These are phyloP conservation scores for Mycena vulgaris DNA, from an alignment of 768 basidiomycete species.

Conservation along the genomic window DNA sequence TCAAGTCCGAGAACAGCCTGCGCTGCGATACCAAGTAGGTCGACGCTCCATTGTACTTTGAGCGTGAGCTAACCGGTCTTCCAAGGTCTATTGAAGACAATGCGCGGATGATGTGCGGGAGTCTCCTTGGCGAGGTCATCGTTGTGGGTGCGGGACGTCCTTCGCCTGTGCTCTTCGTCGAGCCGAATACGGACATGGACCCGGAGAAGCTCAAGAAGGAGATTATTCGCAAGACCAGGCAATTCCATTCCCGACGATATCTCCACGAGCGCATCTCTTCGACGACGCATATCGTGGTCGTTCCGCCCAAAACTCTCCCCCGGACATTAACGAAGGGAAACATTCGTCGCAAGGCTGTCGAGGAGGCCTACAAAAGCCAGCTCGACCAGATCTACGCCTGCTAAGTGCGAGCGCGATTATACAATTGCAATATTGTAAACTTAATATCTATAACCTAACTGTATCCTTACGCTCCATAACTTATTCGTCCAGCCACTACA, in stretches of 20 bases:
- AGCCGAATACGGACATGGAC: conserved; percentile 58
- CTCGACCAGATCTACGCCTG: conserved; percentile 60
- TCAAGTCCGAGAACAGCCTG: conserved; percentile 77
- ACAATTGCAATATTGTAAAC: conserved; percentile 18
- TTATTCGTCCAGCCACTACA: conserved; percentile 15
- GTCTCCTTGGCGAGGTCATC: conserved; percentile 66
- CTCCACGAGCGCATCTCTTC: conserved; percentile 69
- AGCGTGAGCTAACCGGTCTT: conserved; percentile 31
- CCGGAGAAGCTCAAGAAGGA: conserved; percentile 62
- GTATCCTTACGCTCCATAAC: conserved; percentile 21
- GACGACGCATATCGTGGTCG: conserved; percentile 61
- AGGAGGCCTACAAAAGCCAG: conserved; percentile 57
- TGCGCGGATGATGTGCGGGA: conserved; percentile 63
- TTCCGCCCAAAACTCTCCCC: conserved; percentile 63
- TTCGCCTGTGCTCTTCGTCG: conserved; percentile 69
- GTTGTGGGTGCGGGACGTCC: conserved; percentile 71
- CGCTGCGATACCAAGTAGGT: conserved; percentile 79
- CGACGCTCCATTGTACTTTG: conserved; percentile 16
- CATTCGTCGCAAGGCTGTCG: conserved; percentile 67
- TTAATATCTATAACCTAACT: conserved; percentile 11
- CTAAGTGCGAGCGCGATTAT: background rate
- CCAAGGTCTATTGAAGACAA: conserved; percentile 72
- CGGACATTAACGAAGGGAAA: conserved; percentile 73
- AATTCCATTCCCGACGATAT: conserved; percentile 68
- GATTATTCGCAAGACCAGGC: conserved; percentile 65